Percentiles rank a stretch among this genome's conserved stretches.
Conservation (phyloP, 495 filamentous ascomycete genomes). For the Thermothielavioides terrestris region DNA sequence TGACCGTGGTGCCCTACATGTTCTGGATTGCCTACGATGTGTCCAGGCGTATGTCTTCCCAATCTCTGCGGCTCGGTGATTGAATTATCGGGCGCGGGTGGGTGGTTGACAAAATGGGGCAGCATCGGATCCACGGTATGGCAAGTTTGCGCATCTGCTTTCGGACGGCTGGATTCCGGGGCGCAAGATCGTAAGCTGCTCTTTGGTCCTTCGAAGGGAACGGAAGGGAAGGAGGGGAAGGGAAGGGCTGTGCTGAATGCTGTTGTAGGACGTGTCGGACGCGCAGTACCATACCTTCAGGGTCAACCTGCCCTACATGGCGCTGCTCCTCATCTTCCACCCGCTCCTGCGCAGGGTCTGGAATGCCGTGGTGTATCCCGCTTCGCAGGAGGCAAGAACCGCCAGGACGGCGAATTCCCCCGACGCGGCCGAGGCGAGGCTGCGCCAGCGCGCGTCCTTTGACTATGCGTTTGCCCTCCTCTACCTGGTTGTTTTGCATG, state of each 20-base stretch:
- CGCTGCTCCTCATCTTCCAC: conserved; percentile 60
- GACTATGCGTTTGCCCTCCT: conserved; percentile 75
- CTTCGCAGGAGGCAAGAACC: conserved; percentile 13
- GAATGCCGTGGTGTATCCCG: conserved; percentile 39
- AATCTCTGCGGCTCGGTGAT: not conserved
- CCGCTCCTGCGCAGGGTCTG: conserved; percentile 68
- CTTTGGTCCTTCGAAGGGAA: conserved; percentile 1
- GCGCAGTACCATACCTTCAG: conserved; percentile 81
- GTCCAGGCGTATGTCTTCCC: conserved; percentile 59
- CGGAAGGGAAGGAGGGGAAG: not conserved
- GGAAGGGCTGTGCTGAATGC: not conserved
- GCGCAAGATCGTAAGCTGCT: conserved; percentile 65
- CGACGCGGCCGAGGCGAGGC: conserved; percentile 53
- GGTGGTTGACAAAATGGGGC: not conserved
- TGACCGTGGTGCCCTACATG: conserved; percentile 70
- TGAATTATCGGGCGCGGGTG: too few species aligned
- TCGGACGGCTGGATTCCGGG: conserved; percentile 90
- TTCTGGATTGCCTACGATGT: conserved; percentile 79
- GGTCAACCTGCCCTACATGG: conserved; percentile 74
- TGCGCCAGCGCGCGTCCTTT: conserved; percentile 72
- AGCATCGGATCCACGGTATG: conserved; percentile 78
- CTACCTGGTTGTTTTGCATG: conserved; percentile 74
- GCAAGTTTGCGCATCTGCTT: conserved; percentile 60
- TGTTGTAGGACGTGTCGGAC: conserved; percentile 74
- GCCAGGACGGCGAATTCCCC: conserved; percentile 12